Percentiles rank a stretch among this genome's conserved stretches.
phyloP scores from a whole-genome alignment of 768 basidiomycete genomes.

The Butyriboletus loyo region DNA sequence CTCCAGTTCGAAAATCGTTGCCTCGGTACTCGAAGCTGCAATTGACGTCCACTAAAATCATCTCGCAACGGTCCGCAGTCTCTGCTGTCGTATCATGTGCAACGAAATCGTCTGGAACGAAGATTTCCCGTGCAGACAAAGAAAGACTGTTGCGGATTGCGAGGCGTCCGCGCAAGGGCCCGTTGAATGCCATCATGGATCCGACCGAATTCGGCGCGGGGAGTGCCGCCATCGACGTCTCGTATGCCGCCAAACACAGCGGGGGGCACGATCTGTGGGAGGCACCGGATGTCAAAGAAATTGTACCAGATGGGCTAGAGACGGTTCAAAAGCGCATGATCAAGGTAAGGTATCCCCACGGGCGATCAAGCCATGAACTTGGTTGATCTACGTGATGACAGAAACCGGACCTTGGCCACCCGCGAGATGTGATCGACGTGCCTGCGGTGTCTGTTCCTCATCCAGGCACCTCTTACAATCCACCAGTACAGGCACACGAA shows the following conservation, averaged over 20 bases:
- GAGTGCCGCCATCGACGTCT: slow-evolving; percentile 59
- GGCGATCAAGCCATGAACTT: not conserved
- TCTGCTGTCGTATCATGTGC: slow-evolving; percentile 73
- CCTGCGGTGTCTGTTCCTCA: slow-evolving; percentile 72
- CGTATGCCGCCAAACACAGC: slow-evolving; percentile 64
- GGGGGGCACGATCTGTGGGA: slow-evolving; percentile 69
- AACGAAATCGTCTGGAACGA: slow-evolving; percentile 27
- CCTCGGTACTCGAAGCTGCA: slow-evolving; percentile 52
- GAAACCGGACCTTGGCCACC: slow-evolving; percentile 48
- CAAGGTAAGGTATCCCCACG: slow-evolving; percentile 43
- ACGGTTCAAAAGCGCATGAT: slow-evolving; percentile 38
- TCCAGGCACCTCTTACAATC: slow-evolving; percentile 88
- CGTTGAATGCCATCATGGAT: slow-evolving; percentile 69
- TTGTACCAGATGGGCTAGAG: slow-evolving; percentile 42
- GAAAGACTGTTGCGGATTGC: slow-evolving; percentile 72
- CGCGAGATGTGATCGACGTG: slow-evolving; percentile 52
- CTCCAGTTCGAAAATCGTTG: slow-evolving; percentile 55
- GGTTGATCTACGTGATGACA: slow-evolving; percentile 21
- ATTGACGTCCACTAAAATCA: slow-evolving; percentile 73
- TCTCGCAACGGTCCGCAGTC: slow-evolving; percentile 82
- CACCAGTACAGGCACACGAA: slow-evolving; percentile 67
- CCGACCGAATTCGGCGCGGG: slow-evolving; percentile 65
- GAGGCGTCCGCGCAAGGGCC: slow-evolving; percentile 66
- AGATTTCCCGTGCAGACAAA: slow-evolving; percentile 66
- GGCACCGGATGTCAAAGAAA: slow-evolving; percentile 30